Conservation (phyloP, 208 protist genomes). For the Trypanosoma platydactyli region DNA sequence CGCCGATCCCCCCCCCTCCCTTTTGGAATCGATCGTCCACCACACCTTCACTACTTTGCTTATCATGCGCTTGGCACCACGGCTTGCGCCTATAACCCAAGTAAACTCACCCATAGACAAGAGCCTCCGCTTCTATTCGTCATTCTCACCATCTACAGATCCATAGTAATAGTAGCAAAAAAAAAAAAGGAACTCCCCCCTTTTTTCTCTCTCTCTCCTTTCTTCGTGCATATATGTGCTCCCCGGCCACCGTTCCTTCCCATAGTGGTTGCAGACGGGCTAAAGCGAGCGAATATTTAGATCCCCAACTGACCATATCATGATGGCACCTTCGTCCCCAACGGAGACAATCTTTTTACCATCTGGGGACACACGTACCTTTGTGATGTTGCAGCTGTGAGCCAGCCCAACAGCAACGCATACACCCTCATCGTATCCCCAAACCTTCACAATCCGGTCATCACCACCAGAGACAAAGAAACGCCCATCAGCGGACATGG, state of each 20-base stretch:
- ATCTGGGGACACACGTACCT: conserved; percentile 89
- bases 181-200: background rate
- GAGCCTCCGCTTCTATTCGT: too few species aligned
- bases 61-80: background rate
- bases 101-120: too few species aligned
- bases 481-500: conserved; percentile 81
- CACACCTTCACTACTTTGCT: background rate
- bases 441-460: conserved; percentile 95
- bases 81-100: too few species aligned
- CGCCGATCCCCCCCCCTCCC: background rate
- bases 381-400: conserved; percentile 93
- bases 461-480: conserved; percentile 92
- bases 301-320: conserved; percentile 89
- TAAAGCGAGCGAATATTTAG: conserved; percentile 43
- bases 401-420: conserved; percentile 88
- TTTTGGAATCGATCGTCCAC: background rate
- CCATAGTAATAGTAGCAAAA: too few species aligned
- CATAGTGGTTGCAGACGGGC: background rate
- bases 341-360: conserved; percentile 91
- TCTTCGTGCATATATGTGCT: background rate
- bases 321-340: conserved; percentile 92
- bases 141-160: too few species aligned
- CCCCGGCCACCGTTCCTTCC: background rate
- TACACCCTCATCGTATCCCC: conserved; percentile 93
- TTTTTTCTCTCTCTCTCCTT: background rate